Evolutionary conservation across 371 early-diverging fungal genomes (phyloP).

Genomic region (Zopfochytrium polystomum): DNA sequence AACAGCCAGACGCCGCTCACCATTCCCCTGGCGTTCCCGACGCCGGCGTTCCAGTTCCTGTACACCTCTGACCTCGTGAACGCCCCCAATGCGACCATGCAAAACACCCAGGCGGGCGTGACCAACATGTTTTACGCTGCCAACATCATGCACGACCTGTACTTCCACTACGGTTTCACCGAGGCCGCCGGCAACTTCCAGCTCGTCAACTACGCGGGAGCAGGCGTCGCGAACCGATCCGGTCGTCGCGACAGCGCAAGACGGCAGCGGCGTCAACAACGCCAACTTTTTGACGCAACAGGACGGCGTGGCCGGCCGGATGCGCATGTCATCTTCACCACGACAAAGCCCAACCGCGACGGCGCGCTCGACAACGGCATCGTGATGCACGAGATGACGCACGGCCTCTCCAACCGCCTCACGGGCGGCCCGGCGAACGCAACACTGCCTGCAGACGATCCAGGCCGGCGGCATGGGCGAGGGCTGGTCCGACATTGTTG

Average conservation of each 20-base stretch:
- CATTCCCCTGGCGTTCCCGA: too few species aligned
- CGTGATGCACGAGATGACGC: constrained; percentile 53
- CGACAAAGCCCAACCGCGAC: constrained; percentile 28
- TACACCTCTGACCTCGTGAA: constrained; percentile 64
- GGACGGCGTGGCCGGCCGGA: constrained; percentile 39
- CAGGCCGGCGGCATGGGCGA: too few species aligned
- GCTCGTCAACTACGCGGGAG: constrained; percentile 49
- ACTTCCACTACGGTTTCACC: too few species aligned
- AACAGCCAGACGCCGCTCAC: too few species aligned
- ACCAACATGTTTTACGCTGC: constrained; percentile 9
- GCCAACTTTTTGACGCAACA: too few species aligned
- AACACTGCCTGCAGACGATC: constrained; percentile 30
- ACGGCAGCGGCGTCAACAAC: constrained; percentile 20
- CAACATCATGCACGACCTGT: too few species aligned
- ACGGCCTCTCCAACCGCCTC: constrained; percentile 45
- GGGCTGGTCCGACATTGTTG: too few species aligned
- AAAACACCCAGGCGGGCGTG: constrained; percentile 50
- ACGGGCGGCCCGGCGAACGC: constrained; percentile 40
- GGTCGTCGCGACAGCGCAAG: constrained; percentile 54
- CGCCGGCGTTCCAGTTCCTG: constrained; percentile 71
- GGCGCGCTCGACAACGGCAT: too few species aligned
- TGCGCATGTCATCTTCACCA: constrained; percentile 20
- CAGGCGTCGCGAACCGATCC: constrained; percentile 64
- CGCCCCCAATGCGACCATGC: constrained; percentile 50
- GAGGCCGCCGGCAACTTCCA: too few species aligned